Conservation (phyloP, 1,284 basidiomycete genomes). For the Xerocomus minutiporus region DNA sequence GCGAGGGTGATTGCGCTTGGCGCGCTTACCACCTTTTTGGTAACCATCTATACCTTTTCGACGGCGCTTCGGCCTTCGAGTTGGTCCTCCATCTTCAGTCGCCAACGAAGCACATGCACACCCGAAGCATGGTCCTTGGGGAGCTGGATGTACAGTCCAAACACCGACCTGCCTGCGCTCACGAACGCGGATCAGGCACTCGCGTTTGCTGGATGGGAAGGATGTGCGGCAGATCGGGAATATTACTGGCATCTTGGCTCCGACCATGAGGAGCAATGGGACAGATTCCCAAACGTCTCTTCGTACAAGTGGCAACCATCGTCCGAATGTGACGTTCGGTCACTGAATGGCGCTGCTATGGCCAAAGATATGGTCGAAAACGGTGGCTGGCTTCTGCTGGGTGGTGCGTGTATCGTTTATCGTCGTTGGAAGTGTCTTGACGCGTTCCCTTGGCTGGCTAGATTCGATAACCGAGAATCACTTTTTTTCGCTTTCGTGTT, state of each 20-base stretch:
- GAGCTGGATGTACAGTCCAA: constrained; percentile 39
- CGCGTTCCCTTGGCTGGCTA: constrained; percentile 15
- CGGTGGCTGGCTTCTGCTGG: constrained; percentile 64
- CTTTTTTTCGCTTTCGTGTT: constrained; percentile 65
- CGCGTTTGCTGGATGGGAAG: constrained; percentile 49
- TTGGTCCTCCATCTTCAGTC: constrained; percentile 27
- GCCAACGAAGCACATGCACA: constrained; percentile 34
- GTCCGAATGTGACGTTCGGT: constrained; percentile 38
- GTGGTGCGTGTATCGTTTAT: constrained; percentile 39
- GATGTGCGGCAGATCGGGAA: constrained; percentile 59
- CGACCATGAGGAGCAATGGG: constrained; percentile 44
- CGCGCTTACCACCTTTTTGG: constrained; percentile 17
- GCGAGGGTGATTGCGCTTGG: constrained; percentile 22
- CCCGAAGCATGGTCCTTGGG: constrained; percentile 43
- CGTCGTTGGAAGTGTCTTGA: constrained; percentile 5
- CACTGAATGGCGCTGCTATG: constrained; percentile 40
- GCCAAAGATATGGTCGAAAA: constrained; percentile 56
- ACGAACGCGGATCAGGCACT: constrained; percentile 41
- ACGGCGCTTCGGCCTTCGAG: constrained; percentile 13
- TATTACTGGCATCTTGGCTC: constrained; percentile 57
- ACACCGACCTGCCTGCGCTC: constrained; percentile 35
- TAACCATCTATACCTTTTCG: constrained; percentile 26
- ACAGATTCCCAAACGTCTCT: constrained; percentile 48
- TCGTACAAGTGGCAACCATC: constrained; percentile 52
- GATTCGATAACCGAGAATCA: constrained; percentile 67